phyloP scores from a whole-genome alignment of 1,284 basidiomycete species.

The Mrakiaceae sp. region DNA sequence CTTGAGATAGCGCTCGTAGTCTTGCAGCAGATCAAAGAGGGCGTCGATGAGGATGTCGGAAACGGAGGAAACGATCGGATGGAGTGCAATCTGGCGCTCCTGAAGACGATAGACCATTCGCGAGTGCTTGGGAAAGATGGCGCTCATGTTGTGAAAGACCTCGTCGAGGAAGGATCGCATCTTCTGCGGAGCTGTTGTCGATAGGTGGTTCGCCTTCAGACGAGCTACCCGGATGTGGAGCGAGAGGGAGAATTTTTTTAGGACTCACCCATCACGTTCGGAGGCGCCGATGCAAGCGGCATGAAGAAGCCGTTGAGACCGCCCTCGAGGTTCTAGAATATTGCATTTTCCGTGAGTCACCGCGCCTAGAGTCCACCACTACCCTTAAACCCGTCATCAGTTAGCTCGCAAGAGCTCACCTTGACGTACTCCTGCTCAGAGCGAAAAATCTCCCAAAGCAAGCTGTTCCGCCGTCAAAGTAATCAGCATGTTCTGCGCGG shows the following conservation, averaged over 20 bases:
- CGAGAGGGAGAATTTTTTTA: background rate
- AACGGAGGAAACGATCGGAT: constrained; percentile 10
- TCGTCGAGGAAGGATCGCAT: constrained; percentile 5
- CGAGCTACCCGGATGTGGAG: too few species aligned
- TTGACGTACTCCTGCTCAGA: constrained; percentile 14
- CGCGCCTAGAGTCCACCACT: too few species aligned
- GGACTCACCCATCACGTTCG: constrained; percentile 3
- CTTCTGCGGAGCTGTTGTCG: background rate
- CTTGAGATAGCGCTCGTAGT: constrained; percentile 15
- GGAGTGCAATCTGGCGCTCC: constrained; percentile 9
- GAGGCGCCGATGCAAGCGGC: background rate
- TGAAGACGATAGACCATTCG: constrained; percentile 14
- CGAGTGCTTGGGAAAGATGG: constrained; percentile 16
- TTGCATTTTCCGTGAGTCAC: too few species aligned
- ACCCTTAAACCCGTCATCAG: too few species aligned
- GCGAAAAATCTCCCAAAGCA: constrained; percentile 17
- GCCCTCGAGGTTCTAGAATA: constrained; percentile 6
- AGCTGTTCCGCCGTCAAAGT: background rate
- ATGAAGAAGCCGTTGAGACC: constrained; percentile 15
- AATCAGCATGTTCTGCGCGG: too few species aligned
- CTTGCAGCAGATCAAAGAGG: constrained; percentile 6
- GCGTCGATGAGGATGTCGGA: constrained; percentile 14
- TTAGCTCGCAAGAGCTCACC: too few species aligned
- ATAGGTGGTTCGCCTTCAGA: too few species aligned
- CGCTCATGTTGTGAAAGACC: constrained; percentile 9